Conservation (phyloP, 805 yeast genomes). For the Schwanniomyces sp. region DNA sequence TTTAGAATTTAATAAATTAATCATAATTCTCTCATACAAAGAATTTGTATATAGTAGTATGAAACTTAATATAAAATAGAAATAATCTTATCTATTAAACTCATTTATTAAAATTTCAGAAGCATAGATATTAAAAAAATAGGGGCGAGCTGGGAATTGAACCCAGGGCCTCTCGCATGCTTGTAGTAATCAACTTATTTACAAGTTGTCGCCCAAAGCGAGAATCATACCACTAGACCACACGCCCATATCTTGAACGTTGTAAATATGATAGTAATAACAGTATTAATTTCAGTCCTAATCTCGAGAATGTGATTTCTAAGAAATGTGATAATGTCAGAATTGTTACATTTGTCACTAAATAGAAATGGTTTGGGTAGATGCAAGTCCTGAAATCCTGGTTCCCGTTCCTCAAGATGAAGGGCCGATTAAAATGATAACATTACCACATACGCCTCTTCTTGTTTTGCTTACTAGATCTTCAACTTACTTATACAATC, state of each 20-base stretch:
- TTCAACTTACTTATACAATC: conserved; percentile 29
- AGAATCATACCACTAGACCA: conserved; percentile 40
- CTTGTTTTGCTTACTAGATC: conserved; percentile 28
- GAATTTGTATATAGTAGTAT: too few species aligned
- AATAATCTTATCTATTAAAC: too few species aligned
- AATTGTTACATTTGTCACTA: background rate
- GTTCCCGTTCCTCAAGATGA: conserved; percentile 23
- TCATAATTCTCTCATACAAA: too few species aligned
- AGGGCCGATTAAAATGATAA: conserved; percentile 18
- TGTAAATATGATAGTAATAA: too few species aligned
- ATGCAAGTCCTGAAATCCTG: conserved; percentile 28
- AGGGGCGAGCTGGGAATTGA: conserved; percentile 55
- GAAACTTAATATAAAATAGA: too few species aligned
- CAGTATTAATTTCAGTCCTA: too few species aligned
- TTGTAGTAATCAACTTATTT: conserved; percentile 13
- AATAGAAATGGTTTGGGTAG: conserved; percentile 34
- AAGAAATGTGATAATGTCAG: too few species aligned
- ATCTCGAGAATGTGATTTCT: too few species aligned
- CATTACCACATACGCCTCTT: conserved; percentile 27
- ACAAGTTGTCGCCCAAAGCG: conserved; percentile 27
- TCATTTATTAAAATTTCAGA: too few species aligned
- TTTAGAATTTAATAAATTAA: too few species aligned
- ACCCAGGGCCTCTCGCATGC: conserved; percentile 62
- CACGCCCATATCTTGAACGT: conserved; percentile 23
- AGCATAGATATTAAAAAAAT: too few species aligned